These are phyloP conservation scores for Desmodesmus armatus DNA, from an alignment of 139 green algal genomes.

Conservation along the genomic window DNA sequence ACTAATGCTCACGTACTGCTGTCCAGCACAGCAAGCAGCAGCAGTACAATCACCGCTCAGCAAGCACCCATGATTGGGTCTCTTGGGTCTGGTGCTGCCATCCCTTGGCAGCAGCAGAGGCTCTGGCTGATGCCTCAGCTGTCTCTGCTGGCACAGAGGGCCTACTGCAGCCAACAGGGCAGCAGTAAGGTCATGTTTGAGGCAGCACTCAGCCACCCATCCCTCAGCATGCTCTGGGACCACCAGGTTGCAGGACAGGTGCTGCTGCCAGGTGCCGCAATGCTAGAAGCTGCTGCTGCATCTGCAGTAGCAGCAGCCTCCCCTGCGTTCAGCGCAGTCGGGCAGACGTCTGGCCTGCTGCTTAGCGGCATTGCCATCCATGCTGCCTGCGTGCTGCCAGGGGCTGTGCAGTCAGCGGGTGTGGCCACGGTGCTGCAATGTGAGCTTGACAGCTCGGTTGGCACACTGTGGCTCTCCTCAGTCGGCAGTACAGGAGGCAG, in stretches of 20 bases:
- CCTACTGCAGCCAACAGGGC: not conserved
- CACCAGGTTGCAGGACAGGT: constrained; percentile 66
- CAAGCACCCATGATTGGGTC: too few relatives aligned
- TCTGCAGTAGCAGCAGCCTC: constrained; percentile 41
- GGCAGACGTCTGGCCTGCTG: too few relatives aligned
- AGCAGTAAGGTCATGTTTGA: constrained; percentile 22
- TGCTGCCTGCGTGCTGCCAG: constrained; percentile 37
- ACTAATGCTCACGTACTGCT: constrained; percentile 80
- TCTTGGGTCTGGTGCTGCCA: too few relatives aligned
- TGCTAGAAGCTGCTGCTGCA: constrained; percentile 63
- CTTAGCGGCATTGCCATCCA: constrained; percentile 24
- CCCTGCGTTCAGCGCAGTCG: constrained; percentile 14
- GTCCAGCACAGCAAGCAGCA: not conserved
- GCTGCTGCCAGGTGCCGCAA: constrained; percentile 75
- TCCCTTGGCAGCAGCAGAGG: constrained; percentile 5
- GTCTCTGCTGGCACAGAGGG: constrained; percentile 25
- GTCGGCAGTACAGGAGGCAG: not conserved
- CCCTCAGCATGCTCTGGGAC: constrained; percentile 67
- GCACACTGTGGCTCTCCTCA: constrained; percentile 70
- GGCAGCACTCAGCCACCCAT: constrained; percentile 65
- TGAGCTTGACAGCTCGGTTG: not conserved
- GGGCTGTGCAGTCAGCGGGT: too few relatives aligned
- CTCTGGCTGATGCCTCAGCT: constrained; percentile 28
- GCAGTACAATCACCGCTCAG: too few relatives aligned
- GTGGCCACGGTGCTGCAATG: too few relatives aligned